A percentile compares a stretch with the other conserved stretches of the same genome.
Conservation (phyloP, 352 stramenopile genomes). For the Phytophthora fragariae region DNA sequence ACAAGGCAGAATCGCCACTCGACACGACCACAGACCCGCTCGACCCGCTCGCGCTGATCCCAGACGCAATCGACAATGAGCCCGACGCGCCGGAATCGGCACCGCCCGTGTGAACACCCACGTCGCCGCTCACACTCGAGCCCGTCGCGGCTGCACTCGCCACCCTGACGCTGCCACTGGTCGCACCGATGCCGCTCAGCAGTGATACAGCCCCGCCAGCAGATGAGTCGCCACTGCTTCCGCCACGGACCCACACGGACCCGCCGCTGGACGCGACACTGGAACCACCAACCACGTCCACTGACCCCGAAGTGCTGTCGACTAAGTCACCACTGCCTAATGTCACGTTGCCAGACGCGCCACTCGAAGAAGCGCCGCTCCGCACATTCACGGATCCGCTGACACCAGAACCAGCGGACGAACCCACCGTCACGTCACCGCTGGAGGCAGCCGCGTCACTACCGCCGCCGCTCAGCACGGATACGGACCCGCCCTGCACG, state of each 20-base stretch:
- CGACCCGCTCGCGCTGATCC: constrained; percentile 14
- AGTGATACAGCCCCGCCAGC: constrained; percentile 22
- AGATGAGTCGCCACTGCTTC: constrained; percentile 14
- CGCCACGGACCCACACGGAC: constrained; percentile 10
- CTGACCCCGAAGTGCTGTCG: constrained; percentile 17
- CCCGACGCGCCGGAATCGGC: constrained; percentile 29
- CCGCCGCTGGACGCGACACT: background rate
- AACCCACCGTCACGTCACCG: constrained; percentile 9
- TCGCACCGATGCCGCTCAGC: constrained; percentile 14
- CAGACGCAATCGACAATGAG: constrained; percentile 24
- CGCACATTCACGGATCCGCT: background rate
- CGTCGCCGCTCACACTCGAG: constrained; percentile 31
- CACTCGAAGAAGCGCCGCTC: constrained; percentile 22
- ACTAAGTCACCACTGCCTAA: constrained; percentile 27
- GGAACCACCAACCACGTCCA: constrained; percentile 21
- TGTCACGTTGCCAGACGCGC: constrained; percentile 23
- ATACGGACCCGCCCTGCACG: constrained; percentile 3
- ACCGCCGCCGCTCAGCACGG: constrained; percentile 9
- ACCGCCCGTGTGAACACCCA: constrained; percentile 25
- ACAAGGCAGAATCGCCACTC: constrained; percentile 21
- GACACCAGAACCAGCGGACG: constrained; percentile 1
- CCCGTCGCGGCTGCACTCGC: constrained; percentile 32
- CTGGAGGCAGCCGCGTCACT: constrained; percentile 14
- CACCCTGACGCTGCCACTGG: constrained; percentile 22
- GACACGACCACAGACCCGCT: constrained; percentile 17